Evolutionary conservation across 345 rosid species (phyloP), one percentile per base, ranked within the genome.

Genomic region (Ceriops zippeliana): DNA sequence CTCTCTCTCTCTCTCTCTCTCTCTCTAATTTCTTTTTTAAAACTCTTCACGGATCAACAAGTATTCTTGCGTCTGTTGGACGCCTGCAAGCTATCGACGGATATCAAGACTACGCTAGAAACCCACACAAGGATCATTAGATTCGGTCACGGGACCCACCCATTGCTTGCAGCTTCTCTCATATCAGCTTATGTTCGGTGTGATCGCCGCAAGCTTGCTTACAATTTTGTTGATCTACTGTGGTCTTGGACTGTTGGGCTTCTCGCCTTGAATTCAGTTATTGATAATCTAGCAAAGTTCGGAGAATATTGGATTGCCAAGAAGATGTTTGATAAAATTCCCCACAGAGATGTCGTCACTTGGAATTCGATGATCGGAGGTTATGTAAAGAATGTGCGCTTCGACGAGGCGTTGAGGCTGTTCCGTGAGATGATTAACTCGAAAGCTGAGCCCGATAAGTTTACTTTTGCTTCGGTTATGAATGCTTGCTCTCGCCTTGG

Each of bases 311-410:
- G 70, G 64, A 65, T 83, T 38, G 96, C 96, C 5, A 82, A 76
- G 73, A 83, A 78, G 84, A 73, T 87, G 38, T 87, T 92, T 42
- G 59, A 68, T 42, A 80, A 78, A 70, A 81, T 84, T 70, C 78
- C 76, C 30, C 59, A 17, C 15, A 68, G 60, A 49, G 88, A 93
- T 82, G 87, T 85, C 61, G 84, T 87, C 31, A 74, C 96, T 16
- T 93, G 97, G 96, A 92, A 90, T 71, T 76, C 91, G 32, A 79
- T 92, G 86, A 87, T 92, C 17, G 82, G 88, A 19, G 92, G 93
- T 58, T 83, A 80, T 63, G 82, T 85, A 34, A 86, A 75, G 61
- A 89, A 90, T 66, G 74, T 70, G 2, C 81, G 86, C 8, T 86
- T 79, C 67, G 84, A 87, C 34, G 89, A 85, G 34, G 91, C 93